phyloP scores from a whole-genome alignment of 352 stramenopile genomes.

The Phytopythium aichiense region DNA sequence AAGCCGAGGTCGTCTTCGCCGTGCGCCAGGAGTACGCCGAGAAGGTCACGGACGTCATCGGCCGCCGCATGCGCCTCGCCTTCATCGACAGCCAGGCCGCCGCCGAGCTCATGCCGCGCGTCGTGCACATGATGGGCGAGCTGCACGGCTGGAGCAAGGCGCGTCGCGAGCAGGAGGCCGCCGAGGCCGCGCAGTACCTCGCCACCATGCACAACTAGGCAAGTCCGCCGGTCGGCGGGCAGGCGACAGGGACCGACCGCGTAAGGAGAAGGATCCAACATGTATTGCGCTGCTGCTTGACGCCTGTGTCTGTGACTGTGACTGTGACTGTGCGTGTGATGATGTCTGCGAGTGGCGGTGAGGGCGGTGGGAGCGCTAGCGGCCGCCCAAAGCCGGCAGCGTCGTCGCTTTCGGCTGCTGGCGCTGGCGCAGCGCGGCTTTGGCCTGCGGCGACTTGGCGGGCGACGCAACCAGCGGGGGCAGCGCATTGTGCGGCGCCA shows the following conservation, averaged over 20 bases:
- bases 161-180: slow-evolving; percentile 65
- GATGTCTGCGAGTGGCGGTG: not conserved
- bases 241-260: not conserved
- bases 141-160: slow-evolving; percentile 84
- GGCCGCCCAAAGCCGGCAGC: not conserved
- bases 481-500: slow-evolving; percentile 43
- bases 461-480: not conserved
- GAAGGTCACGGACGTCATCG: slow-evolving; percentile 91
- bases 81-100: slow-evolving; percentile 90
- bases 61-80: slow-evolving; percentile 89
- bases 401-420: not conserved
- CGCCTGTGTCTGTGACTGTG: not conserved
- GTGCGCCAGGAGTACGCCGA: slow-evolving; percentile 94
- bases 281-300: not conserved
- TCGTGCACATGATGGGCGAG: slow-evolving; percentile 93
- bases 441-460: slow-evolving; percentile 12
- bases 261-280: not conserved
- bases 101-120: slow-evolving; percentile 68
- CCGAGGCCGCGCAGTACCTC: slow-evolving; percentile 75
- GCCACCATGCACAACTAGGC: slow-evolving; percentile 85
- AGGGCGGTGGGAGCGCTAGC: no score
- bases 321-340: not conserved
- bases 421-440: slow-evolving; percentile 10
- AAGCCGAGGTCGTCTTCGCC: slow-evolving; percentile 93
- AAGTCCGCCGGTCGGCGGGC: not conserved